phyloP scores from a whole-genome alignment of 176 grass and related monocot species.

The Juncus inflexus region DNA sequence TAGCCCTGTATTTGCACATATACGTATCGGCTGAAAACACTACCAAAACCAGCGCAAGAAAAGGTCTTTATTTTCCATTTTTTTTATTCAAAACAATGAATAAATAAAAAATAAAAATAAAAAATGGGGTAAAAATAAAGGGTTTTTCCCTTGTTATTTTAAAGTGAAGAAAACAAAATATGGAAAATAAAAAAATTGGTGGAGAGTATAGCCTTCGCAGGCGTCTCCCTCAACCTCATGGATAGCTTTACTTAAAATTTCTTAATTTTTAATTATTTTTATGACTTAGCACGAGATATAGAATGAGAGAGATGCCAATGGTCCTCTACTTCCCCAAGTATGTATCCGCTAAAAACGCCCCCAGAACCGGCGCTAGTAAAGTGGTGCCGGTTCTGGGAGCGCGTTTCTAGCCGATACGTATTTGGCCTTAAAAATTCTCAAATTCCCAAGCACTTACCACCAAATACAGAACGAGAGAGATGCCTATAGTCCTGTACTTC shows the following conservation, averaged over 20 bases:
- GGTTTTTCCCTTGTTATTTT: too few species aligned
- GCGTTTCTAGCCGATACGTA: conserved; percentile 79
- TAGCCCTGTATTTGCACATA: too few species aligned
- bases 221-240: too few species aligned
- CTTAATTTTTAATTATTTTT: too few species aligned
- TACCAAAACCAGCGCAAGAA: too few species aligned
- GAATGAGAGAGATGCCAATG: conserved; percentile 42
- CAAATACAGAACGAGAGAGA: conserved; percentile 70
- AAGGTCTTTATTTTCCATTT: too few species aligned
- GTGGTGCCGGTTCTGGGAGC: conserved; percentile 75
- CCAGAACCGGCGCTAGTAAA: conserved; percentile 65
- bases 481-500: conserved; percentile 67
- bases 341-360: conserved; percentile 75
- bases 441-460: conserved; percentile 32
- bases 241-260: too few species aligned
- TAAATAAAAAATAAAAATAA: too few species aligned
- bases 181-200: conserved; percentile 82
- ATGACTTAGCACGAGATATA: conserved; percentile 69
- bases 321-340: conserved; percentile 95
- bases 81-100: too few species aligned
- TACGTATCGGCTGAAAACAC: too few species aligned
- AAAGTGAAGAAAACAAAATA: conserved; percentile 11
- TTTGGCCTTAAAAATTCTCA: conserved; percentile 24
- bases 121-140: too few species aligned
- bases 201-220: too few species aligned